Evolutionary conservation across 768 basidiomycete genomes (phyloP), one percentile per base, ranked within the genome.

Genomic region (Psilocybe cyanescens): DNA sequence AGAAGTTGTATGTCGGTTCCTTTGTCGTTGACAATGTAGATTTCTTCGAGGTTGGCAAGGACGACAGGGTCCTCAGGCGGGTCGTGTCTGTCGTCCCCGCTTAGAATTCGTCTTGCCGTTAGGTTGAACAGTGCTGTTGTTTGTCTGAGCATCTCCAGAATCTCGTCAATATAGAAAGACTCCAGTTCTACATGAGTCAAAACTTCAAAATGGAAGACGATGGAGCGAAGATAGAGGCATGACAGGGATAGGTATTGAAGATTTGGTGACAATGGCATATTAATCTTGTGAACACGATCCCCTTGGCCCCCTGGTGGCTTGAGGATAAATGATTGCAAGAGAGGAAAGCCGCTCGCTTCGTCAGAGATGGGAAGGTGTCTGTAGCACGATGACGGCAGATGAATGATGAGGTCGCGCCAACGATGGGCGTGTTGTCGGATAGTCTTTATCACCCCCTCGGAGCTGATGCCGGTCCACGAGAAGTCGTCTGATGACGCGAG

Each of bases 121-220:
- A 68, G 45, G n/a, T 53, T 51, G 47, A 61, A 61, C 24, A 68
- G 49, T 3, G 57, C 48, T 8, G 65, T 53, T 17, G 63, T 60
- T 33, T 68, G 65, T 9, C 65, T 63, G 19, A 68, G 58, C 59
- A 66, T 66, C 55, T 66, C 65, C 44, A 68, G 59, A 11, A 57
- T 60, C 51, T 68, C 67, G 46, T 68, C 67, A 17, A 65, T 57
- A 44, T 68, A 68, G 59, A 68, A 68, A 0, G 67, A 66, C 48
- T 68, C 67, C 24, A 68, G 61, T 17, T 68, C 65, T 51, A 68
- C 45, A 17, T 57, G 49, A 1, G 65, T 66, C 19, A 68, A 60
- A 14, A 60, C 58, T 8, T 61, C 59, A 19, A 63, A 66, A 39
- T 64, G 56, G 44, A 68, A 65, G 7, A 49, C 55, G 47, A 66